These are phyloP conservation scores for Aphanomyces astaci DNA, from an alignment of 352 stramenopile species.

Conservation along the genomic window DNA sequence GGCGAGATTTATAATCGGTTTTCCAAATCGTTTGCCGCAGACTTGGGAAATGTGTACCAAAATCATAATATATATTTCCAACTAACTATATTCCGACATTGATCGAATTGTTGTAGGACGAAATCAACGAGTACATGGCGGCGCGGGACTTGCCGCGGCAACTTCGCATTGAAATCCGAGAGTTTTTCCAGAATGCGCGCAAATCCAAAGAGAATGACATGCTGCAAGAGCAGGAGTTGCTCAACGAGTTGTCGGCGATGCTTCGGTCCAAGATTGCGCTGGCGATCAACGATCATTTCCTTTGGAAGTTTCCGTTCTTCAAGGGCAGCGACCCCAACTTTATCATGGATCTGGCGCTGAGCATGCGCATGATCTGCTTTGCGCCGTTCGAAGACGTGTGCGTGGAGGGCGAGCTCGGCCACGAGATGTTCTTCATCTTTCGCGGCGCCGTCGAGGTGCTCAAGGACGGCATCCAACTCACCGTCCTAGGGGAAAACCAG, in stretches of 20 bases:
- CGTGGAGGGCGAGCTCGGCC: conserved; percentile 55
- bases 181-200: conserved; percentile 70
- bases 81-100: too few species aligned
- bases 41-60: too few species aligned
- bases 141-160: conserved; percentile 58
- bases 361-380: conserved; percentile 73
- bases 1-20: too few species aligned
- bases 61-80: too few species aligned
- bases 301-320: conserved; percentile 74
- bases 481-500: conserved; percentile 58
- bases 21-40: too few species aligned
- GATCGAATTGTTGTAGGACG: conserved; percentile 31
- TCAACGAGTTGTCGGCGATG: conserved; percentile 56
- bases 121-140: conserved; percentile 75
- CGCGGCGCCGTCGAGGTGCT: conserved; percentile 63
- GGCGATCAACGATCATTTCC: conserved; percentile 65
- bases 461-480: conserved; percentile 42
- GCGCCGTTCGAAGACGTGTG: conserved; percentile 67
- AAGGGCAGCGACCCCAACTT: conserved; percentile 64
- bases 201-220: conserved; percentile 58
- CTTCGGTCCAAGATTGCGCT: conserved; percentile 69
- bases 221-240: conserved; percentile 55
- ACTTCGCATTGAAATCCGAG: conserved; percentile 61
- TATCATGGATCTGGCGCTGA: conserved; percentile 65
- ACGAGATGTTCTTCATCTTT: conserved; percentile 78